Conservation (phyloP, 176 grass and related monocot species). For the Bromus sterilis region DNA sequence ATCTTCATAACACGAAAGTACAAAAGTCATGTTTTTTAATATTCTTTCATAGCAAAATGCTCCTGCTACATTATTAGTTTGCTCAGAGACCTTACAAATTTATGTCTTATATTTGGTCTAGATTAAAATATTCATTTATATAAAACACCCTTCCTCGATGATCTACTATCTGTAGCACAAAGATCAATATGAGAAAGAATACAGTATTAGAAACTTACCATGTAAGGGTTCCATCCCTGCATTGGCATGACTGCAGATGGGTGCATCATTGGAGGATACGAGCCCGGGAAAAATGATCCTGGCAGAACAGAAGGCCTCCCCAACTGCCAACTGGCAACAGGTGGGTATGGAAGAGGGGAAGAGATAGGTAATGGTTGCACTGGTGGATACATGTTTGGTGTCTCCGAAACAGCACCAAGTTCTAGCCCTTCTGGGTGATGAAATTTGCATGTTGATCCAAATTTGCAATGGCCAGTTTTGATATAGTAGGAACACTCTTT, state of each 20-base stretch:
- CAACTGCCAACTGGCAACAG: conserved; percentile 56
- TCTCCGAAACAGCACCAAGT: conserved; percentile 18
- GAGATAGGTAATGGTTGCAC: conserved; percentile 44
- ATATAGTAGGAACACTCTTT: conserved; percentile 87
- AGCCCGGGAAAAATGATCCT: conserved; percentile 45
- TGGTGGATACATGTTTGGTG: conserved; percentile 45
- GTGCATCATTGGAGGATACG: conserved; percentile 69
- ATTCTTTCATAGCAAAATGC: neutral
- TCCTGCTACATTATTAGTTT: neutral
- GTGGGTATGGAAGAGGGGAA: conserved; percentile 57
- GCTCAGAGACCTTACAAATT: neutral
- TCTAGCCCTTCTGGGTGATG: conserved; percentile 52
- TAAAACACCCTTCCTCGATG: neutral
- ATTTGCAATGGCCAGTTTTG: conserved; percentile 93
- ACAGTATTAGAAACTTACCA: conserved; percentile 41
- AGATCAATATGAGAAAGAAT: conserved; percentile 19
- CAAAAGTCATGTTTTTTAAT: neutral
- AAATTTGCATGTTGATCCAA: conserved; percentile 77
- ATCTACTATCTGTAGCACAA: neutral
- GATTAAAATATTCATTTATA: neutral
- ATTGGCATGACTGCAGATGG: conserved; percentile 62
- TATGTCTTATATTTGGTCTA: neutral
- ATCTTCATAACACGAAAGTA: conserved; percentile 7
- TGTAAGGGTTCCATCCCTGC: conserved; percentile 88
- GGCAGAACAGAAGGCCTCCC: conserved; percentile 62